Conservation (phyloP, 768 basidiomycete genomes). For the Boletus subparvulus region DNA sequence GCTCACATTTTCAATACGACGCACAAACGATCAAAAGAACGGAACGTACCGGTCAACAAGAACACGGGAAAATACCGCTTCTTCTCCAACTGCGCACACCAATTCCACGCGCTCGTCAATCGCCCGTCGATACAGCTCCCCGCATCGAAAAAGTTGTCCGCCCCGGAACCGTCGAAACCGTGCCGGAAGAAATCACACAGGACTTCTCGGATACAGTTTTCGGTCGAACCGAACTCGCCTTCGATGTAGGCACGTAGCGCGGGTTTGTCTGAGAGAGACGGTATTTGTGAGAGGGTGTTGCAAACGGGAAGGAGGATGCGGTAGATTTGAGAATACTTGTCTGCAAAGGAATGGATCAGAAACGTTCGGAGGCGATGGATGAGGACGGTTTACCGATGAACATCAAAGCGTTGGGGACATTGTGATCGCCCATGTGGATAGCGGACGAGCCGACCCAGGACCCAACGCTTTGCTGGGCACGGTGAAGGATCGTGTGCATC, state of each 20-base stretch:
- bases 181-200: slow-evolving; percentile 84
- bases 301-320: slow-evolving; percentile 87
- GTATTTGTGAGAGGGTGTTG: slow-evolving; percentile 75
- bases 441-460: slow-evolving; percentile 85
- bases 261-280: slow-evolving; percentile 62
- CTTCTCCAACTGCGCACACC: slow-evolving; percentile 85
- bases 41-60: slow-evolving; percentile 62
- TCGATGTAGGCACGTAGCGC: slow-evolving; percentile 76
- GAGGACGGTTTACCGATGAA: slow-evolving; percentile 58
- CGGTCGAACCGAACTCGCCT: slow-evolving; percentile 75
- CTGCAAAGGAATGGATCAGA: slow-evolving; percentile 24
- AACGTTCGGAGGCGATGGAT: background rate
- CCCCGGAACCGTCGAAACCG: slow-evolving; percentile 88
- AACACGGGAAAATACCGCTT: slow-evolving; percentile 83
- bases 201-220: slow-evolving; percentile 68
- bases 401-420: slow-evolving; percentile 61
- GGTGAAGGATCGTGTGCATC: slow-evolving; percentile 86
- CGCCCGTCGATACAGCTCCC: slow-evolving; percentile 84
- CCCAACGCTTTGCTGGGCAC: slow-evolving; percentile 78
- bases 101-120: slow-evolving; percentile 89
- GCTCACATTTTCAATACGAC: background rate
- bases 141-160: slow-evolving; percentile 88
- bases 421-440: slow-evolving; percentile 87
- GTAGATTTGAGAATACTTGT: slow-evolving; percentile 92
- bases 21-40: background rate